phyloP scores from a whole-genome alignment of 108 stramenopile species.

The Licmophora abbreviata region DNA sequence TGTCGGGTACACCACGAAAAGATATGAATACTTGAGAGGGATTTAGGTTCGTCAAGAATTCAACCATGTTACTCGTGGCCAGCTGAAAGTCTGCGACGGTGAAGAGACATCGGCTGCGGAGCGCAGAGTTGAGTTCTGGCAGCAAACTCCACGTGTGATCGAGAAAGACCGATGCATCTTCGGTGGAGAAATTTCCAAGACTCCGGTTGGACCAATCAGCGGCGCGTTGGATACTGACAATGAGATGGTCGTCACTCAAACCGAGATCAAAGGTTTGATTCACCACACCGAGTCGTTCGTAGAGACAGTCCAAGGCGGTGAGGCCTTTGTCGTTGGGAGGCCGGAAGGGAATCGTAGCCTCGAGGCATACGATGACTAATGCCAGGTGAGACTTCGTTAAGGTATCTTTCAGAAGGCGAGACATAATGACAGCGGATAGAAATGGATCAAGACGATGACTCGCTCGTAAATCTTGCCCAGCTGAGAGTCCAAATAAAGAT shows the following conservation, averaged over 20 bases:
- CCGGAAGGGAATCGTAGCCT: conserved; percentile 9
- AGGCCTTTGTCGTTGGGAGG: background rate
- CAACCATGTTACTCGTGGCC: conserved; percentile 4
- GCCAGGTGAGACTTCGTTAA: background rate
- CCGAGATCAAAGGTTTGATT: conserved; percentile 4
- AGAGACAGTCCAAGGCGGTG: background rate
- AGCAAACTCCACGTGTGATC: conserved; percentile 9
- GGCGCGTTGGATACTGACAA: conserved; percentile 32
- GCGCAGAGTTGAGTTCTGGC: conserved; percentile 4
- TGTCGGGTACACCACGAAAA: conserved; percentile 3
- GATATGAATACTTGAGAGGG: background rate
- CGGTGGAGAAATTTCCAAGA: conserved; percentile 2
- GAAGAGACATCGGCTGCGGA: conserved; percentile 1
- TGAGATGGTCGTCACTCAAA: conserved; percentile 18
- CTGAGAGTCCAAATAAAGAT: conserved; percentile 2
- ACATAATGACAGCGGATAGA: conserved; percentile 9
- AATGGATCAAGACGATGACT: background rate
- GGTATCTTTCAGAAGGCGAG: background rate
- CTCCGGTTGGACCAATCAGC: conserved; percentile 16
- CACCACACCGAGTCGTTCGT: background rate
- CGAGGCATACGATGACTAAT: conserved; percentile 10
- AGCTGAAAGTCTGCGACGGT: conserved; percentile 1
- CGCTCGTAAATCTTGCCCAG: conserved; percentile 3
- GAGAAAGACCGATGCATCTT: conserved; percentile 5
- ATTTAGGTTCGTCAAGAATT: background rate